phyloP scores from a whole-genome alignment of 495 filamentous ascomycete genomes.

The Neurospora intermedia region DNA sequence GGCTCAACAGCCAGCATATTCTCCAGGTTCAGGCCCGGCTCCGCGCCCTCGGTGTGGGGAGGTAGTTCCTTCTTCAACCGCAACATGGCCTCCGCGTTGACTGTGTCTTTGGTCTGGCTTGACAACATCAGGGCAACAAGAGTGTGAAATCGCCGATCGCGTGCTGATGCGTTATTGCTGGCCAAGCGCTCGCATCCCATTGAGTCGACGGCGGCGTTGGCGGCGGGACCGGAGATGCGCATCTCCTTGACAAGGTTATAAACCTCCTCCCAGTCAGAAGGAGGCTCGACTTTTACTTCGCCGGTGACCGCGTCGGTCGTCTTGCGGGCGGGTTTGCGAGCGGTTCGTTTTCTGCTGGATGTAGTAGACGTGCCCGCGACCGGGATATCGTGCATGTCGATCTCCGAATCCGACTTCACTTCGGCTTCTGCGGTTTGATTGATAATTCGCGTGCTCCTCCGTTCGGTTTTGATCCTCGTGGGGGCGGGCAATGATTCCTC shows the following conservation, averaged over 20 bases:
- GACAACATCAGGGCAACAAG: conserved; percentile 93
- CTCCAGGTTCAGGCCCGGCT: conserved; percentile 54
- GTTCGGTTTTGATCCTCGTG: conserved; percentile 1
- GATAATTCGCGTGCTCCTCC: conserved; percentile 7
- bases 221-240: conserved; percentile 52
- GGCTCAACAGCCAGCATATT: conserved; percentile 69
- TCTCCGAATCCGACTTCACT: conserved; percentile 3
- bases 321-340: conserved; percentile 54
- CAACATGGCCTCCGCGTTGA: conserved; percentile 76
- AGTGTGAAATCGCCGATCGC: conserved; percentile 80
- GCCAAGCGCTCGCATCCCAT: conserved; percentile 91
- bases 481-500: not conserved
- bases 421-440: conserved; percentile 8
- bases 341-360: conserved; percentile 9
- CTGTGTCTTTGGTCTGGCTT: conserved; percentile 91
- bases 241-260: conserved; percentile 71
- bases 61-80: conserved; percentile 66
- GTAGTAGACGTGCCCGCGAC: conserved; percentile 6
- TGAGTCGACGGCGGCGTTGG: conserved; percentile 80
- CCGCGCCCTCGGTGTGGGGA: conserved; percentile 24
- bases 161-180: conserved; percentile 34
- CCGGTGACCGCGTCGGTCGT: conserved; percentile 46
- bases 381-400: not conserved
- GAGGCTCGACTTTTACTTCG: conserved; percentile 47
- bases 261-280: conserved; percentile 74